Conservation (phyloP, 768 basidiomycete species). For the Psilocybe cubensis region DNA sequence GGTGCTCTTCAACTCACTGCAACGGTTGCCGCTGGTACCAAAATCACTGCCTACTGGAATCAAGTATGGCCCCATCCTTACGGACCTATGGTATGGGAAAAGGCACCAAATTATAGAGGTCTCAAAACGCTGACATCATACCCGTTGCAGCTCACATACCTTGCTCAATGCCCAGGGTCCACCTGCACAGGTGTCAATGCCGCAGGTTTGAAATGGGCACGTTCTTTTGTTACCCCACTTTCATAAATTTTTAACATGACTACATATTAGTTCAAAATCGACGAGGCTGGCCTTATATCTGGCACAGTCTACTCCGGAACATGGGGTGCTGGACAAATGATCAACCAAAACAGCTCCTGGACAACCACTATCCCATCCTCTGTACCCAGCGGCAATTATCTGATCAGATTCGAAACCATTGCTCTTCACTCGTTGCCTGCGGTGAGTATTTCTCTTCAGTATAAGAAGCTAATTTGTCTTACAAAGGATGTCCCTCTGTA, state of each 20-base stretch:
- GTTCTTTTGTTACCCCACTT: not conserved
- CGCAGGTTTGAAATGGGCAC: slow-evolving; percentile 43
- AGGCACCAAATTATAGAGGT: not conserved
- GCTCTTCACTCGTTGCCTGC: slow-evolving; percentile 56
- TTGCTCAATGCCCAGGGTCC: slow-evolving; percentile 48
- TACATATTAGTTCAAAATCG: slow-evolving; percentile 45
- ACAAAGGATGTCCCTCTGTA: slow-evolving; percentile 22
- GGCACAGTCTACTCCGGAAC: slow-evolving; percentile 41
- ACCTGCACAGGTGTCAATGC: slow-evolving; percentile 45
- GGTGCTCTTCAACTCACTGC: slow-evolving; percentile 46
- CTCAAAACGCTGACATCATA: not conserved
- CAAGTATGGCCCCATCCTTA: slow-evolving; percentile 46
- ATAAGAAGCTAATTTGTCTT: not conserved
- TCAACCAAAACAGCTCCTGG: slow-evolving; percentile 46
- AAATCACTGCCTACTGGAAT: slow-evolving; percentile 50
- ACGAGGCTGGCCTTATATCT: slow-evolving; percentile 47
- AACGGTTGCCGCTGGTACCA: slow-evolving; percentile 42
- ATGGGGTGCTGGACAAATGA: slow-evolving; percentile 51
- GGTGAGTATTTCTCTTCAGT: slow-evolving; percentile 30
- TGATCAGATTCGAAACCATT: slow-evolving; percentile 55
- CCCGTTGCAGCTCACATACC: slow-evolving; percentile 40
- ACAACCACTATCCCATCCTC: slow-evolving; percentile 47
- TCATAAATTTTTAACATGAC: not conserved
- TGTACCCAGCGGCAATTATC: slow-evolving; percentile 46
- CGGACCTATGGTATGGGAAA: slow-evolving; percentile 41